phyloP scores from a whole-genome alignment of 768 basidiomycete genomes.

The Cubamyces sp. region DNA sequence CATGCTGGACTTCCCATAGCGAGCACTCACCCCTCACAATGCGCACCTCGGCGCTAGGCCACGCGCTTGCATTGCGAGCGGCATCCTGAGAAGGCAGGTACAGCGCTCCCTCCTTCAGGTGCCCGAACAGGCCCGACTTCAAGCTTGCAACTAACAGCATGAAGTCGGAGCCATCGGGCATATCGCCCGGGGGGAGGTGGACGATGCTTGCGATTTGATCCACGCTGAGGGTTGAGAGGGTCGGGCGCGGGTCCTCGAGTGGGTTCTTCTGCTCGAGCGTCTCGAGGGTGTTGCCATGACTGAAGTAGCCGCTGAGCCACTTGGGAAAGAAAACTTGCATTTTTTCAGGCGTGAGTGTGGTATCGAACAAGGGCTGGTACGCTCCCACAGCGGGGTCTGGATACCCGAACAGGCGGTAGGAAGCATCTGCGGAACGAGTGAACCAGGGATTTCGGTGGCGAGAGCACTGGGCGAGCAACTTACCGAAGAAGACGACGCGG shows the following conservation, averaged over 20 bases:
- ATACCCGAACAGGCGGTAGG: background rate
- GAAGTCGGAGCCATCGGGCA: conserved; percentile 24
- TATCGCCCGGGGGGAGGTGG: conserved; percentile 10
- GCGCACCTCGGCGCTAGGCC: conserved; percentile 10
- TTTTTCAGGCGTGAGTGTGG: conserved; percentile 1
- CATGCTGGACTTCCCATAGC: conserved; percentile 1
- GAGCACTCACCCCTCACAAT: conserved; percentile 6
- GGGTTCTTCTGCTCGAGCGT: conserved; percentile 19
- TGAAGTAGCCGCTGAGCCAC: conserved; percentile 22
- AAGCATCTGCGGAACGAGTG: background rate
- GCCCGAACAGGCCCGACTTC: conserved; percentile 5
- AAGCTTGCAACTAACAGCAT: conserved; percentile 15
- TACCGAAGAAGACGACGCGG: conserved; percentile 16
- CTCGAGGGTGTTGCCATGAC: conserved; percentile 4
- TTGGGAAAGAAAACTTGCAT: background rate
- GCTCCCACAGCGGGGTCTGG: background rate
- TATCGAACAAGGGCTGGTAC: conserved; percentile 19
- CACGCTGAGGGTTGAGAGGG: conserved; percentile 13
- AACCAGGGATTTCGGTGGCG: no score
- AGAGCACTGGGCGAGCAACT: background rate
- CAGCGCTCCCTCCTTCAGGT: conserved; percentile 10
- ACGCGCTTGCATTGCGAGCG: background rate
- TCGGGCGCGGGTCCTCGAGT: conserved; percentile 16
- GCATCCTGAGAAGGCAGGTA: conserved; percentile 3
- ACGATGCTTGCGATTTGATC: conserved; percentile 11